Base-by-base conservation (phyloP, 78 protist genomes). In the Polysphondylium violaceum region DNA sequence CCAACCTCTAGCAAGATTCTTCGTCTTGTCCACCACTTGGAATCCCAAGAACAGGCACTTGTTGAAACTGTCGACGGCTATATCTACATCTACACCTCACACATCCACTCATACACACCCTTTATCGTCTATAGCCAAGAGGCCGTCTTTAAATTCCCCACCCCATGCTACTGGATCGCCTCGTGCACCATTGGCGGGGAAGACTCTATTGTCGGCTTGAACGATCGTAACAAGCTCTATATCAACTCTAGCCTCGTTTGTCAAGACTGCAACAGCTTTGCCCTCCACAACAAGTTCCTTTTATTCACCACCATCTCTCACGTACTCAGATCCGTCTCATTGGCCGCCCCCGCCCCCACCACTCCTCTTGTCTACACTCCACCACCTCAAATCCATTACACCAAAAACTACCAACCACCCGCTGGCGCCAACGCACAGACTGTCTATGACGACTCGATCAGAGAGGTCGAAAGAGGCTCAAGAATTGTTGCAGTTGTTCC, bases 381-480 rank as follows among this genome's bases (percentile, higher is more conserved):
- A 35, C 8, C n/a, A 0, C 31, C 44, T 14, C 27, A 67, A 31
- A 60, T n/a, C 77, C 21, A 61, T 33, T 72, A 47, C 64, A 60
- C n/a, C 64, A 55, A 68, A 77, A 23, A 19, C 21, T 21, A 29
- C 25, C 23, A 53, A 77, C 29, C 33, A 17, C 25, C 25, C 23
- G 25, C 27, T 4, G 5, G 7, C 63, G 1, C 8, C 38, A 51
- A 40, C 40, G 33, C 47, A 14, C 29, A 16, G 5, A 38, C 79
- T 17, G 41, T 33, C 29, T 85, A 76, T 16, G 93, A 93, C 40
- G 88, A 85, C 8, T 78, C 92, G 8, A 41, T 56, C 17, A 44
- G 97, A 29, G 85, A 74, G 9, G 89, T 95, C 25, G 97, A 95
- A 55, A 74, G 96, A 29, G 97, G 97, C 4, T 41, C 95, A 29